Base-by-base conservation (phyloP, 1,139 yeast species). In the Candida tunisiensis region DNA sequence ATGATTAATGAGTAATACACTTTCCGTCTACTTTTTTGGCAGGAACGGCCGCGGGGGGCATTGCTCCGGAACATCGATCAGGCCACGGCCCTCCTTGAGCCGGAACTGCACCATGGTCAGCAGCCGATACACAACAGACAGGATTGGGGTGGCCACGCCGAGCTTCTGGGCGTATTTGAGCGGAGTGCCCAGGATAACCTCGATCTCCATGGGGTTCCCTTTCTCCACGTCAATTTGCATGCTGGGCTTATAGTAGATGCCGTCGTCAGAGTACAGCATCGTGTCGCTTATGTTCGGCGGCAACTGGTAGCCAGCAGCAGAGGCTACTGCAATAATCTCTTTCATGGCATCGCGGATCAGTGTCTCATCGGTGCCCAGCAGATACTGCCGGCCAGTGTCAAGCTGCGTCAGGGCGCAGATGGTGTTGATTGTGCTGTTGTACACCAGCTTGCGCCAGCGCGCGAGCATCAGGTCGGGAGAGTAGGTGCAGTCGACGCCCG, bases 181-280 rank as follows among this genome's bases (percentile, higher is more conserved):
- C 1, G 88, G 82, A 43, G 72, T 75, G 2, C 88, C 85, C 29
- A 77, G 53, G 34, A 79, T 71, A 14, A 68, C 69, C 42, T 75
- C 83, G 28, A 73, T 52, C 48, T 79, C 92, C 42, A 75, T 62
- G 32, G 72, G 70, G 40, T 74, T 75, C 13, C 70, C 69, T 48
- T 74, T 74, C 32, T 77, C 62, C 17, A 64, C 57, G 46, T 77
- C 92, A 9, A 77, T 70, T 37, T 69, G 62, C 83, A 74, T 75
- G 12, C 83, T 73, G 1, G 88, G 88, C 21, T 63, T 53, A 44
- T 72, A 74, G 53, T 68, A 71, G 18, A 60, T 51, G 3, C 78
- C 79, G 38, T 70, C 77, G 33, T 74, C 77, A 23, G 68, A 57
- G 39, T 63, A 65, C 28, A 69, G 49, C 61, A 69, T 68, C 32